These are phyloP conservation scores for Suillus ampliporus DNA, from an alignment of 768 basidiomycete genomes.

Conservation along the genomic window DNA sequence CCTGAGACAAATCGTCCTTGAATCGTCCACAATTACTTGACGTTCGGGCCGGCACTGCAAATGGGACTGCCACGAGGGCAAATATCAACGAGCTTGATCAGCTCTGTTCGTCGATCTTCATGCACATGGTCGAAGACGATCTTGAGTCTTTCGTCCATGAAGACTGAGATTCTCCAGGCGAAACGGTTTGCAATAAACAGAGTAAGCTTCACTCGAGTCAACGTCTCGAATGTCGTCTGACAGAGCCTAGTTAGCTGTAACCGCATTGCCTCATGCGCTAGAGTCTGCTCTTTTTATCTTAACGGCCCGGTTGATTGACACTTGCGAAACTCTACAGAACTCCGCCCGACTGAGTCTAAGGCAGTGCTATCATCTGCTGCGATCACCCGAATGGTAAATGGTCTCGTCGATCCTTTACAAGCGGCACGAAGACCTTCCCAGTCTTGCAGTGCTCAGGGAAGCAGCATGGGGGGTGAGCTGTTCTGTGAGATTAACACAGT, in stretches of 20 bases:
- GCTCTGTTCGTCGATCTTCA: conserved; percentile 76
- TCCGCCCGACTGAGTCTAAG: conserved; percentile 58
- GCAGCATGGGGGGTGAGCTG: conserved; percentile 69
- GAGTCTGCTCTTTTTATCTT: conserved; percentile 74
- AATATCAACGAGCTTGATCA: conserved; percentile 72
- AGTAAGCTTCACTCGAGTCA: conserved; percentile 46
- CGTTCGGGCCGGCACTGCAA: neutral
- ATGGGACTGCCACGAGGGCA: conserved; percentile 82
- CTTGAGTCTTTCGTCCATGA: no score
- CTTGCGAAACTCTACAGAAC: conserved; percentile 21
- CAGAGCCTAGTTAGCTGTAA: conserved; percentile 62
- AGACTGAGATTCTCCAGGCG: no score
- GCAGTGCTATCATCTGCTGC: conserved; percentile 81
- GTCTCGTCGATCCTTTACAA: conserved; percentile 94
- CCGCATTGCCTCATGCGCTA: conserved; percentile 80
- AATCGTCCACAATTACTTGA: neutral
- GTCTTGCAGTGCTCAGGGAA: conserved; percentile 76
- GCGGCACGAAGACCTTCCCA: conserved; percentile 93
- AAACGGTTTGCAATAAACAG: conserved; percentile 65
- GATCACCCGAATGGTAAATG: conserved; percentile 90
- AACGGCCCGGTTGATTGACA: conserved; percentile 62
- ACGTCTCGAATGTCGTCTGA: conserved; percentile 9
- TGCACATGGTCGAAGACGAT: conserved; percentile 66
- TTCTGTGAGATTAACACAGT: conserved; percentile 30
- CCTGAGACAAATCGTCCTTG: no score